Evolutionary conservation across 1,139 yeast genomes (phyloP).

Genomic region (Yamadazyma aaseri): DNA sequence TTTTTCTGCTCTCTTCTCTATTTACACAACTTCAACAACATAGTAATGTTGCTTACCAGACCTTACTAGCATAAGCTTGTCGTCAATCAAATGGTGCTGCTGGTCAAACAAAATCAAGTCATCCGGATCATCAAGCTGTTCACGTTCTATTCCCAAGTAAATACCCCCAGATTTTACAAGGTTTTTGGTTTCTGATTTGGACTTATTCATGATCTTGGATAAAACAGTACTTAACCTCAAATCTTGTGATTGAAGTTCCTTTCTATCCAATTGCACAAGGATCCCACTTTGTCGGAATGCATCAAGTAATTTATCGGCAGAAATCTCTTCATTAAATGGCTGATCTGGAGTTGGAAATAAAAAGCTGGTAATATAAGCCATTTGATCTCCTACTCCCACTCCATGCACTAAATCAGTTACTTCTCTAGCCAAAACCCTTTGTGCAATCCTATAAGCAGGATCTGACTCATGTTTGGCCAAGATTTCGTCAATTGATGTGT

Average conservation of each 20-base stretch:
- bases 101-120: constrained; percentile 47
- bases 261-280: constrained; percentile 37
- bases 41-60: constrained; percentile 71
- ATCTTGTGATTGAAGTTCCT: constrained; percentile 37
- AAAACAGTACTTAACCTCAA: constrained; percentile 42
- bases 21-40: constrained; percentile 44
- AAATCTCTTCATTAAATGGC: constrained; percentile 43
- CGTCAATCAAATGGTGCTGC: constrained; percentile 54
- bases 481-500: constrained; percentile 52
- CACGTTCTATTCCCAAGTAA: constrained; percentile 60
- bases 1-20: constrained; percentile 3
- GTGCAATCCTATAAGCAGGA: constrained; percentile 71
- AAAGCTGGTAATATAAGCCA: constrained; percentile 62
- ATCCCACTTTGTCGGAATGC: constrained; percentile 66
- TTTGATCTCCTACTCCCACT: constrained; percentile 64
- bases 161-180: constrained; percentile 72
- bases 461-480: constrained; percentile 51
- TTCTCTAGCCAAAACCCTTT: constrained; percentile 74
- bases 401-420: constrained; percentile 90
- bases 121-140: constrained; percentile 52
- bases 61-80: constrained; percentile 60
- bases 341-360: constrained; percentile 62
- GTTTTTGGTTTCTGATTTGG: constrained; percentile 57
- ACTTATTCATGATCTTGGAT: constrained; percentile 37
- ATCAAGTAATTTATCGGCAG: constrained; percentile 53